A percentile compares a stretch with the other conserved stretches of the same genome.
Evolutionary conservation across 2,329 filamentous ascomycete genomes (phyloP).

Genomic region (Fusarium fujikuroi): DNA sequence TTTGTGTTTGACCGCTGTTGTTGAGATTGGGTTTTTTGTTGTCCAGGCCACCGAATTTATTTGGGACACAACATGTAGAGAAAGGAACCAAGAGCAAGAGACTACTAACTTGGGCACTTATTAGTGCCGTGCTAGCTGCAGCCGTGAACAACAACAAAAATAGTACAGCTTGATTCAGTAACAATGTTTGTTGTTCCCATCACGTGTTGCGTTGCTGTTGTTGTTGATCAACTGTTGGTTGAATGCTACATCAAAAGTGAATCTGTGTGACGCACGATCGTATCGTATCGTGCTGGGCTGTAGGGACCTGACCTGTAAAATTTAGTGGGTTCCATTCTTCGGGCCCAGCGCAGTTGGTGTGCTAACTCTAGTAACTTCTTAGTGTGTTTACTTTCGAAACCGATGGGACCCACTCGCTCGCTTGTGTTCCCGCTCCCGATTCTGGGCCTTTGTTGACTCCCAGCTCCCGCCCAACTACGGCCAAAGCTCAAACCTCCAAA

Average conservation of each 20-base stretch:
- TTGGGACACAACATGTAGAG: background rate
- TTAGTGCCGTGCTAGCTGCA: background rate
- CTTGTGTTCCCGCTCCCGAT: constrained; percentile 29
- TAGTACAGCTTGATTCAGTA: background rate
- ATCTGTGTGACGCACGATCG: constrained; percentile 36
- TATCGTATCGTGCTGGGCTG: background rate
- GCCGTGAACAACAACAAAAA: background rate
- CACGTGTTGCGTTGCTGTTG: background rate
- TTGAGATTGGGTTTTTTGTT: constrained; percentile 28
- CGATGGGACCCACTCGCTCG: constrained; percentile 34
- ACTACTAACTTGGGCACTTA: background rate
- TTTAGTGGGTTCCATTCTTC: background rate
- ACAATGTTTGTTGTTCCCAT: constrained; percentile 2
- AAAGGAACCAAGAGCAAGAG: background rate
- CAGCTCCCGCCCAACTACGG: constrained; percentile 22
- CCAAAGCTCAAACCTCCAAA: constrained; percentile 24
- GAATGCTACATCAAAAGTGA: constrained; percentile 16
- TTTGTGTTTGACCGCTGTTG: constrained; percentile 38
- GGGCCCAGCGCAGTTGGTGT: background rate
- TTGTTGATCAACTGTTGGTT: constrained; percentile 24
- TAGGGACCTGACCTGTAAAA: constrained; percentile 9
- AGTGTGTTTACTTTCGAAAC: constrained; percentile 43
- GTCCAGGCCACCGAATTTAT: constrained; percentile 32
- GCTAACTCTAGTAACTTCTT: background rate
- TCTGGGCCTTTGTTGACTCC: constrained; percentile 30